These are phyloP conservation scores for Plasmodium berghei DNA, from an alignment of 169 alveolate genomes.

Conservation along the genomic window DNA sequence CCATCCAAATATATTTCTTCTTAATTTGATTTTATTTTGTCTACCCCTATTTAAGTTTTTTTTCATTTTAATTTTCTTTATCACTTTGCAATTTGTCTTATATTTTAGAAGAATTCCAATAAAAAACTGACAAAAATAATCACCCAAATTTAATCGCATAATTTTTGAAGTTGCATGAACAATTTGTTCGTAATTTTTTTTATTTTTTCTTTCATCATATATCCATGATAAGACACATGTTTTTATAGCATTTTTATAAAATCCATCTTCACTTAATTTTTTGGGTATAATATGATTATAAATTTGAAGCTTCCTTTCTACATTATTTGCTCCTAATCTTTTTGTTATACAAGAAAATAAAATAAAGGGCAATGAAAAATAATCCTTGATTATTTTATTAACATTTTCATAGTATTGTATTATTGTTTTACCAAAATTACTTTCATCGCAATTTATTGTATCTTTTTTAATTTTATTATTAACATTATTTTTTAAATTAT, in stretches of 20 bases:
- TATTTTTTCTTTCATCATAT: not conserved
- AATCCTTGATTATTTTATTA: constrained; percentile 21
- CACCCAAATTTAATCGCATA: constrained; percentile 9
- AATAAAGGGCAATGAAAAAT: constrained; percentile 28
- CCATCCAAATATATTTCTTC: not conserved
- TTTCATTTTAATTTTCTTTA: not conserved
- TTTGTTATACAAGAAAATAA: constrained; percentile 47
- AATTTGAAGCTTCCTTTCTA: constrained; percentile 28
- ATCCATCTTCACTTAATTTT: constrained; percentile 36
- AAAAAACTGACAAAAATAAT: constrained; percentile 15
- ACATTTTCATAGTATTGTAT: constrained; percentile 33
- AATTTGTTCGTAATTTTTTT: constrained; percentile 38
- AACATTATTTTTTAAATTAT: not conserved
- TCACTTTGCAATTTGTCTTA: not conserved
- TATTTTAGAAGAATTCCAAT: not conserved
- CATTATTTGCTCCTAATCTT: constrained; percentile 22
- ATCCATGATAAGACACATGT: constrained; percentile 29
- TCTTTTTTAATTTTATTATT: not conserved
- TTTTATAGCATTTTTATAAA: constrained; percentile 18
- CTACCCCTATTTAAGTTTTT: not conserved
- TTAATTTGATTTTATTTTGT: too few relatives aligned
- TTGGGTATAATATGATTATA: constrained; percentile 49
- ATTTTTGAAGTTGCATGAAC: constrained; percentile 15
- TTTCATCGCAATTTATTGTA: not conserved
- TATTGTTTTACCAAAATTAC: constrained; percentile 11